Evolutionary conservation across 2,329 filamentous ascomycete species (phyloP).

Genomic region (Fonsecaea monophora): DNA sequence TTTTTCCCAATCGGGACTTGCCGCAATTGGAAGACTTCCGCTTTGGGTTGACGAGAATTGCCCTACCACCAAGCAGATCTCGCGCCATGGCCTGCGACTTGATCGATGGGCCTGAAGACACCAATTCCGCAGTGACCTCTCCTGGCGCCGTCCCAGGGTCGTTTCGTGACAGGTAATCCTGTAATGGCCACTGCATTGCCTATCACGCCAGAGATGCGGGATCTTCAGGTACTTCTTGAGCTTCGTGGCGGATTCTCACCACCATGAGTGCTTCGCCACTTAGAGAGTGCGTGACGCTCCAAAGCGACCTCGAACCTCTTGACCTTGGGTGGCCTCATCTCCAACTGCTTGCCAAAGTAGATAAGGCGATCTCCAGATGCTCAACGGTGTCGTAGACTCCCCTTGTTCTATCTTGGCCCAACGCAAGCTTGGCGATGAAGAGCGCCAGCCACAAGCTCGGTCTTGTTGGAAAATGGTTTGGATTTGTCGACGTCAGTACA

Average conservation of each 20-base stretch:
- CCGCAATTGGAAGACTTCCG: too few species aligned
- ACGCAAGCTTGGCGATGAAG: constrained; percentile 17
- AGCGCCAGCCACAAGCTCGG: background rate
- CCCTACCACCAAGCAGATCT: too few species aligned
- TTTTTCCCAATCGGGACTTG: too few species aligned
- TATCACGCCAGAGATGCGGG: too few species aligned
- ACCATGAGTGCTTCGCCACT: constrained; percentile 1
- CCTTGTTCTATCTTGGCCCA: background rate
- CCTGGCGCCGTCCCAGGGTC: too few species aligned
- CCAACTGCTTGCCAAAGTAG: constrained; percentile 17
- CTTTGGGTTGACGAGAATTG: too few species aligned
- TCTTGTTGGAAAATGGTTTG: background rate
- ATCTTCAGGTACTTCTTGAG: too few species aligned
- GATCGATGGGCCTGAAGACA: too few species aligned
- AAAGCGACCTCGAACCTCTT: background rate
- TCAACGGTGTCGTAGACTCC: constrained; percentile 8
- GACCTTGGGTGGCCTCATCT: background rate
- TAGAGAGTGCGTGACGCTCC: constrained; percentile 12
- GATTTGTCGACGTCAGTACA: constrained; percentile 5
- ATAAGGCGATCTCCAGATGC: constrained; percentile 12
- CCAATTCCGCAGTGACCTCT: too few species aligned
- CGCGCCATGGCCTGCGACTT: too few species aligned
- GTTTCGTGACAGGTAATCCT: too few species aligned
- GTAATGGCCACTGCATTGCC: too few species aligned
- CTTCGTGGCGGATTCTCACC: background rate